phyloP scores from a whole-genome alignment of 106 monocot species.

The Platanthera zijinensis region DNA sequence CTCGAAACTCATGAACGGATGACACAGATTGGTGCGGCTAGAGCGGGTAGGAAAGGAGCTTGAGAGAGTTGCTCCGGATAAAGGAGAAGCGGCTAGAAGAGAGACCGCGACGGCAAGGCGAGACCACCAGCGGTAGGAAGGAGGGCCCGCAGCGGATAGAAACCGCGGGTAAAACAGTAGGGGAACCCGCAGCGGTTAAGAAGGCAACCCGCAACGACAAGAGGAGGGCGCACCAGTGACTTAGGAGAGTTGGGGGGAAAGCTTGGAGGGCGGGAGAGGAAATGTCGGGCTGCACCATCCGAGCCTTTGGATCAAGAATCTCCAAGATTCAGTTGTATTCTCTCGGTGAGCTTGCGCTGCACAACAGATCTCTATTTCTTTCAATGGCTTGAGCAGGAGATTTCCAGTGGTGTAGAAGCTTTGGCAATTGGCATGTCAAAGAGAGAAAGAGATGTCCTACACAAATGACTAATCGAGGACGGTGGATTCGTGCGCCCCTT shows the following conservation, averaged over 20 bases:
- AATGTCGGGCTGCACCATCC: conserved; percentile 60
- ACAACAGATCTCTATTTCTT: not conserved
- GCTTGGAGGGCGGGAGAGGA: not conserved
- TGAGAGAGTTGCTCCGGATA: too few species aligned
- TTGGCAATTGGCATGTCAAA: conserved; percentile 66
- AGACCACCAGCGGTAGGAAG: too few species aligned
- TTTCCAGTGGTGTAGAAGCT: conserved; percentile 89
- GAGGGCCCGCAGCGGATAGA: too few species aligned
- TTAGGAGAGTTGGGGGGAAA: not conserved
- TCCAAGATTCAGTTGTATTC: conserved; percentile 72
- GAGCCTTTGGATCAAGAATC: conserved; percentile 85
- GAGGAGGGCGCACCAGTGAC: too few species aligned
- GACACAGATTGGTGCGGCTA: too few species aligned
- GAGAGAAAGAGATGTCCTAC: conserved; percentile 14
- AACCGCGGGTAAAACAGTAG: too few species aligned
- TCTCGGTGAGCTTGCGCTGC: conserved; percentile 41
- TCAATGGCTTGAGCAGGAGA: conserved; percentile 32
- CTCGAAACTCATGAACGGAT: too few species aligned
- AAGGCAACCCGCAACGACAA: too few species aligned
- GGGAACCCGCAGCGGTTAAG: too few species aligned
- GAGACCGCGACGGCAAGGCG: too few species aligned
- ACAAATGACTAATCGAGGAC: not conserved
- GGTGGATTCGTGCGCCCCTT: conserved; percentile 3
- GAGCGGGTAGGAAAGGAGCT: too few species aligned
- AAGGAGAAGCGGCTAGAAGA: too few species aligned